Base-by-base conservation (phyloP, 202 grass and related monocot genomes). In the Elaeis oleifera region DNA sequence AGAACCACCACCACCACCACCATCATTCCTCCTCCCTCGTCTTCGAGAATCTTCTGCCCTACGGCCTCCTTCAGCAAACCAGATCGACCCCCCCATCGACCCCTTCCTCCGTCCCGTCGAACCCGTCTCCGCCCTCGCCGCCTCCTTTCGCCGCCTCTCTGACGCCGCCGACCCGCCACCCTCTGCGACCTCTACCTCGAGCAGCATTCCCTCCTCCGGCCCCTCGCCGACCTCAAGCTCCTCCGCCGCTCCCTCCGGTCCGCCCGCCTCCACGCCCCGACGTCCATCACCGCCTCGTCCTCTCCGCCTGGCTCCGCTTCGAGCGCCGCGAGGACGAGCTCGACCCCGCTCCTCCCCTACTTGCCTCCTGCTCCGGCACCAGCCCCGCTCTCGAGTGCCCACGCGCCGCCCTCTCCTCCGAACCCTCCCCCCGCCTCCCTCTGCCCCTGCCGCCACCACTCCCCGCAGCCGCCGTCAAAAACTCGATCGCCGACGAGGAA, bases 321-420 rank as follows among this genome's bases (percentile, higher is more conserved):
- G 85, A 92, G 77, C 81, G 94, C 57, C 88, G 85, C 49, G 88
- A 97, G 64, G 88, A 97, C 66, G 81, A 89, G 80, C 66, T 97
- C 71, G 76, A 85, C 21, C 88, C 94, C 0, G 20, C 53, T 16
- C 82, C 80, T 16, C 59, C 82, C 3, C 74, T 75, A 8, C 82
- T 97, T 23, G 76, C 78, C 32, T 32, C 74, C 62, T 97, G 88
- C 80, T 71, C 77, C n/a, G 36, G 69, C 19, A 97, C 94, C 20
- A 84, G 84, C 16, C 92, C 94, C 14, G 57, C 84, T 19, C 79
- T 86, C 67, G 94, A 97, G 76, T 97, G 94, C 75, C 88, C 92
- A 21, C 82, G 78, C 66, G 82, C 92, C 28, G 71, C 85, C 7
- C 68, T 97, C 36, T 44, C 36, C 36, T 14, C 36, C 36, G 36